Conservation (phyloP, 2,329 filamentous ascomycete genomes). For the Verticillium nubilum region DNA sequence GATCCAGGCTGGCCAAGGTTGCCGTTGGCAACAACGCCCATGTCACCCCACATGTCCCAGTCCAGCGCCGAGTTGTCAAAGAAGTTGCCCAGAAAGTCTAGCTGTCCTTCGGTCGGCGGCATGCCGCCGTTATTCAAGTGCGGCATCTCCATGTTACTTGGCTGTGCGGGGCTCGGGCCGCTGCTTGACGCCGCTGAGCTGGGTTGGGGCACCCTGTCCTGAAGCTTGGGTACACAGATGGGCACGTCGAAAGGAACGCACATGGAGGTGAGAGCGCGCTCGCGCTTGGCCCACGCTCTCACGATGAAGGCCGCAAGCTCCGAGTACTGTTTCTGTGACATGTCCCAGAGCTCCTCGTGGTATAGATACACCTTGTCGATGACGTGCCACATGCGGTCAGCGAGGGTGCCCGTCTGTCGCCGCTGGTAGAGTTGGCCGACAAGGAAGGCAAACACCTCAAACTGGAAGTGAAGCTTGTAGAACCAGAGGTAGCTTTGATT, state of each 20-base stretch:
- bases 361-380: conserved; percentile 41
- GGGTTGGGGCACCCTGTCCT: conserved; percentile 33
- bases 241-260: conserved; percentile 36
- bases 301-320: conserved; percentile 42
- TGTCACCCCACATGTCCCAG: conserved; percentile 38
- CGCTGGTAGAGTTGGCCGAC: conserved; percentile 47
- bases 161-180: conserved; percentile 19
- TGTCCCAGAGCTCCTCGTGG: conserved; percentile 46
- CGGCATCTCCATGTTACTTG: conserved; percentile 15
- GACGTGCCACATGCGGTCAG: conserved; percentile 48
- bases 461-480: conserved; percentile 47
- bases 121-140: conserved; percentile 10
- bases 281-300: conserved; percentile 48
- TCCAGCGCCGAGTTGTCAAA: conserved; percentile 37
- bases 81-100: conserved; percentile 40
- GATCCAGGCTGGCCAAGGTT: conserved; percentile 5
- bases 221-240: conserved; percentile 38
- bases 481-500: conserved; percentile 51
- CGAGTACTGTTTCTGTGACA: conserved; percentile 36
- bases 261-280: conserved; percentile 30
- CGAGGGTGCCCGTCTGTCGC: conserved; percentile 37
- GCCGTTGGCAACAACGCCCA: conserved; percentile 1
- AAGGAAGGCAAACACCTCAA: conserved; percentile 51
- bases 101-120: conserved; percentile 13
- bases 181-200: conserved; percentile 23